Conservation (phyloP, 805 yeast genomes). For the Tetrapisispora phaffii region DNA sequence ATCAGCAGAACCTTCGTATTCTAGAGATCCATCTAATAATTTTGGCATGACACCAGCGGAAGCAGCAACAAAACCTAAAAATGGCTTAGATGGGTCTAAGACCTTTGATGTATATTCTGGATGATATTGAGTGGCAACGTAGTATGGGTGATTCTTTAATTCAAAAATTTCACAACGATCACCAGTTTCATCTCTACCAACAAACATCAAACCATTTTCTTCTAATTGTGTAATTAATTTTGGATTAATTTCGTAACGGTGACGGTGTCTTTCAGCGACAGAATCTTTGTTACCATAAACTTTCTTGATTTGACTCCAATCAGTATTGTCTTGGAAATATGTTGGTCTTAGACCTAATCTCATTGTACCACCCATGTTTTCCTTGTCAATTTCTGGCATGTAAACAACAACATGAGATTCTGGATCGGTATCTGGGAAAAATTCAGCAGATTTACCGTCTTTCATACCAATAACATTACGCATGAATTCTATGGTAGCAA, state of each 20-base stretch:
- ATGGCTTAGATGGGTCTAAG: constrained; percentile 91
- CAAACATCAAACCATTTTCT: constrained; percentile 69
- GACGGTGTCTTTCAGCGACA: constrained; percentile 93
- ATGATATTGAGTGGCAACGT: constrained; percentile 93
- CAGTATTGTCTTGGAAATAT: constrained; percentile 57
- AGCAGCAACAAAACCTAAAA: constrained; percentile 93
- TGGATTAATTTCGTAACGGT: constrained; percentile 95
- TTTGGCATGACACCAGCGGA: constrained; percentile 72
- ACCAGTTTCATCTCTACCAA: constrained; percentile 86
- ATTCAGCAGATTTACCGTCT: constrained; percentile 74
- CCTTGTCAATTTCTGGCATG: constrained; percentile 97
- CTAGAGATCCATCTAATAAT: constrained; percentile 37
- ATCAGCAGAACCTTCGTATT: constrained; percentile 9
- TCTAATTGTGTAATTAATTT: constrained; percentile 62
- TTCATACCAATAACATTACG: constrained; percentile 65
- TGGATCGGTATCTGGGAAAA: constrained; percentile 52
- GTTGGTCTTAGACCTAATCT: constrained; percentile 93
- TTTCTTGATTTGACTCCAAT: constrained; percentile 61
- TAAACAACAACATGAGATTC: constrained; percentile 68
- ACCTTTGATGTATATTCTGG: constrained; percentile 97
- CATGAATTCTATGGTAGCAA: constrained; percentile 90
- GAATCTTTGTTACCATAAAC: constrained; percentile 62
- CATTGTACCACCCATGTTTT: constrained; percentile 97
- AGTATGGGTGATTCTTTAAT: constrained; percentile 78
- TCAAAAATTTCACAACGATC: constrained; percentile 93